Base-by-base conservation (phyloP, 495 filamentous ascomycete species). In the Neurospora tetrasperma region DNA sequence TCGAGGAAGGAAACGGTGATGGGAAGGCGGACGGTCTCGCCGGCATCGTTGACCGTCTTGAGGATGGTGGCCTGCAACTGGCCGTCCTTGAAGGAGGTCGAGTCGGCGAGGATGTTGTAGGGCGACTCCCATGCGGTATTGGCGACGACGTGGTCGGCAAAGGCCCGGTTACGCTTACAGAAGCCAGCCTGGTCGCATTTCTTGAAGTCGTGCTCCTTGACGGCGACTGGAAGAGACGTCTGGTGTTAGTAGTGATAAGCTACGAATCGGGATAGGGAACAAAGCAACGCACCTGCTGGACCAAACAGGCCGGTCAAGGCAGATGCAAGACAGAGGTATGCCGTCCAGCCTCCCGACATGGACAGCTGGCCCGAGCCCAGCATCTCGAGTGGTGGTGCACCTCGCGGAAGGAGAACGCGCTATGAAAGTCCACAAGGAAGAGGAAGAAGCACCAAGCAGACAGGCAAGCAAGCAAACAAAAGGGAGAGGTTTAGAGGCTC, bases 181-280 rank as follows among this genome's bases (percentile, higher is more conserved):
- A 98, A 99, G 72, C 96, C 96, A 0, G 94, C 94, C 80, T 99
- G 96, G 44, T 88, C 83, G 84, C 96, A 99, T 73, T 90, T 97
- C 78, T 98, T 99, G 87, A 98, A 98, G 76, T 94, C 93, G 76
- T 96, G 91, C 76, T 97, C 91, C 83, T 99, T 98, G 23, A 99
- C 96, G 77, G 87, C 83, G 71, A 89, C 94, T 96, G 43, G 18
- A 8, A 9, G 44, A 35, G 48, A 69, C 3, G 1, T 16, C 27
- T 68, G 0, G 27, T 70, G 72, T 74, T 70, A 76, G 79, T 70
- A 76, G 79, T 72, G 71, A 73, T 70, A 73, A 72, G 14, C 23
- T 62, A 66, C 10, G 46, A 11, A 23, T 41, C 7, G 4, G 9
- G 27, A 35, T 38, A 31, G 66, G 62, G 27, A 70, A 10, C 42